Evolutionary conservation across 331 rosid genomes (phyloP).

Genomic region (Pyracantha coccinea): DNA sequence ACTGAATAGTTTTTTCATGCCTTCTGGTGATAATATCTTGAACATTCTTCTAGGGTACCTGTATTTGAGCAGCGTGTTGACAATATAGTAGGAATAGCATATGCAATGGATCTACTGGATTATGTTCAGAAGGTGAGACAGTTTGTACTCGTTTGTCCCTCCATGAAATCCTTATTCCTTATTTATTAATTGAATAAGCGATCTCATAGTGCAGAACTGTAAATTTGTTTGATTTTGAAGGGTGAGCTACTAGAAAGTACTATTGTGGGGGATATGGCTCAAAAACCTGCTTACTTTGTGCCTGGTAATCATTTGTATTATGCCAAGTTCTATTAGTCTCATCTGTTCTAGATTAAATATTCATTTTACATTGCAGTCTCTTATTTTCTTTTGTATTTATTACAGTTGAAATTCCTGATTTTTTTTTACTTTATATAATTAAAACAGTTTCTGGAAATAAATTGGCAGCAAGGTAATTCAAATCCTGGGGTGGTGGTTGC

Average conservation of each 20-base stretch:
- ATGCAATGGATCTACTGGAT: conserved; percentile 96
- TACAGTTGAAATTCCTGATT: not conserved
- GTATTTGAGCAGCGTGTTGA: conserved; percentile 99
- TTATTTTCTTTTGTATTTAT: not conserved
- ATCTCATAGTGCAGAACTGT: conserved; percentile 58
- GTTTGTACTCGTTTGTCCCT: conserved; percentile 13
- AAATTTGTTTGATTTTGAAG: conserved; percentile 73
- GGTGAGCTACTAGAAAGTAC: conserved; percentile 85
- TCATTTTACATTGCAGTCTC: not conserved
- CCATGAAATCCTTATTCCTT: conserved; percentile 17
- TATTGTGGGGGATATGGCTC: conserved; percentile 91
- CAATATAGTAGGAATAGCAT: conserved; percentile 95
- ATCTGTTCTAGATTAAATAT: not conserved
- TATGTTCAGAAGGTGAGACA: conserved; percentile 73
- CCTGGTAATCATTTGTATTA: conserved; percentile 60
- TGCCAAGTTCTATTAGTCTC: conserved; percentile 1
- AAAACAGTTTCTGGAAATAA: not conserved
- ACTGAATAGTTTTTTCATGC: not conserved
- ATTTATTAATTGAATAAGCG: conserved; percentile 31
- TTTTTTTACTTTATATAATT: not conserved
- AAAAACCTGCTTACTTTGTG: conserved; percentile 96
- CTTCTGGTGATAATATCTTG: conserved; percentile 6
- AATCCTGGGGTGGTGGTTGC: not conserved
- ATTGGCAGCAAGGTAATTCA: not conserved
- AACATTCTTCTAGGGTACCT: conserved; percentile 67